phyloP scores from a whole-genome alignment of 1,139 yeast genomes.

The Geotrichum bryndzae region DNA sequence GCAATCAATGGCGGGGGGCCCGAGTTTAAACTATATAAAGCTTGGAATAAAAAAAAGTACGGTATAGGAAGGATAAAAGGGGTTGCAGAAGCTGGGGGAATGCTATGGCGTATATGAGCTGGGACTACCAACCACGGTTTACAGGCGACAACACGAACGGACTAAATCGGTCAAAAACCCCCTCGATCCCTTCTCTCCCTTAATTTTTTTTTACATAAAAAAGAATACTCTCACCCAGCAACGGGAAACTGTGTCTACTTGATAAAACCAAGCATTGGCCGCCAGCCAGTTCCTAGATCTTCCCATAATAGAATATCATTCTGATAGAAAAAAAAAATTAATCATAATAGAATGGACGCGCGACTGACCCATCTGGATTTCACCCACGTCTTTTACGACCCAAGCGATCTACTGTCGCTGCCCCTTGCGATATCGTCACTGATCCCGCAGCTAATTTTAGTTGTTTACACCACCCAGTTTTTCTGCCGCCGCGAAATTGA shows the following conservation, averaged over 20 bases:
- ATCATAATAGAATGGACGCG: background rate
- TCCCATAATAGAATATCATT: background rate
- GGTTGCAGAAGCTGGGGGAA: background rate
- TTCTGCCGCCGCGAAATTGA: slow-evolving; percentile 77
- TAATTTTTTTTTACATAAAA: too few species aligned
- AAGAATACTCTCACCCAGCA: background rate
- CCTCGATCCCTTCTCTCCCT: too few species aligned
- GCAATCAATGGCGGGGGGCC: too few species aligned
- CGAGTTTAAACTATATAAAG: too few species aligned
- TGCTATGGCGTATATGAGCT: background rate
- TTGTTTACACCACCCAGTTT: slow-evolving; percentile 80
- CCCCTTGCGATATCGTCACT: slow-evolving; percentile 68
- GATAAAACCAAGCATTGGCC: background rate
- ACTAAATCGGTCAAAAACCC: too few species aligned
- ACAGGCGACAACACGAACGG: background rate
- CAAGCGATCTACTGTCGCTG: slow-evolving; percentile 55
- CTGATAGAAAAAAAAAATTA: background rate
- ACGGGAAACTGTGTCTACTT: background rate
- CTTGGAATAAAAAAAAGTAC: background rate
- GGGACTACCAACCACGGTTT: background rate
- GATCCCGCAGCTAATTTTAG: slow-evolving; percentile 74
- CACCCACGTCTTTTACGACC: slow-evolving; percentile 76
- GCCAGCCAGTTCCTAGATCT: background rate
- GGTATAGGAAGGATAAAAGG: background rate
- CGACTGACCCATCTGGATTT: slow-evolving; percentile 24